These are phyloP conservation scores for Dendrostoma leiphaemia DNA, from an alignment of 2,329 filamentous ascomycete species.

Conservation along the genomic window DNA sequence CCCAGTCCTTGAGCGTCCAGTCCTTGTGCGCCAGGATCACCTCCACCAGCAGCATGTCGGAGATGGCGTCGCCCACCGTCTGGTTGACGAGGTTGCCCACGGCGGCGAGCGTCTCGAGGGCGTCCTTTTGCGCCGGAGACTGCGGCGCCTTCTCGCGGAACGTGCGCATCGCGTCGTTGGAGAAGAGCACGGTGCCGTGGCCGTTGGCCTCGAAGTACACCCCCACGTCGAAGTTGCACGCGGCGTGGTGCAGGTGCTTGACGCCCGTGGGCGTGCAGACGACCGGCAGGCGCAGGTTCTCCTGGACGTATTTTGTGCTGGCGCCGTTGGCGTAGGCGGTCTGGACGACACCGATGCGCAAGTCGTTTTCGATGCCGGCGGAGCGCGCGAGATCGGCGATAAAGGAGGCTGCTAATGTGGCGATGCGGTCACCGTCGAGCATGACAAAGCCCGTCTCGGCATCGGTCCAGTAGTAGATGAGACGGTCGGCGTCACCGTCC, in stretches of 20 bases:
- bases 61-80: conserved; percentile 93
- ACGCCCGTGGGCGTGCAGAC: conserved; percentile 94
- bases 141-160: conserved; percentile 81
- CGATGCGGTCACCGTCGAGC: conserved; percentile 94
- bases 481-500: conserved; percentile 91
- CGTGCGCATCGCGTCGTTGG: conserved; percentile 72
- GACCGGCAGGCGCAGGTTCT: conserved; percentile 83
- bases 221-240: conserved; percentile 88
- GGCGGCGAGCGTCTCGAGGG: conserved; percentile 79
- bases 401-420: conserved; percentile 89
- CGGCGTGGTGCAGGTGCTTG: conserved; percentile 97
- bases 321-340: conserved; percentile 97
- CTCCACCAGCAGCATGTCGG: conserved; percentile 93
- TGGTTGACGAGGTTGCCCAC: conserved; percentile 95
- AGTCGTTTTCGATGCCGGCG: conserved; percentile 73
- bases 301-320: conserved; percentile 87
- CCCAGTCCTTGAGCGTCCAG: conserved; percentile 90
- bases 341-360: conserved; percentile 93
- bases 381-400: conserved; percentile 83
- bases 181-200: conserved; percentile 95
- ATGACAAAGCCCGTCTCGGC: conserved; percentile 82
- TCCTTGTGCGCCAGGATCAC: conserved; percentile 93
- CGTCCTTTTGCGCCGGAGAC: conserved; percentile 87
- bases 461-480: conserved; percentile 93
- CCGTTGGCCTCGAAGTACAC: conserved; percentile 99